Conservation (phyloP, 2,329 filamentous ascomycete genomes). For the Orbilia blumenaviensis region DNA sequence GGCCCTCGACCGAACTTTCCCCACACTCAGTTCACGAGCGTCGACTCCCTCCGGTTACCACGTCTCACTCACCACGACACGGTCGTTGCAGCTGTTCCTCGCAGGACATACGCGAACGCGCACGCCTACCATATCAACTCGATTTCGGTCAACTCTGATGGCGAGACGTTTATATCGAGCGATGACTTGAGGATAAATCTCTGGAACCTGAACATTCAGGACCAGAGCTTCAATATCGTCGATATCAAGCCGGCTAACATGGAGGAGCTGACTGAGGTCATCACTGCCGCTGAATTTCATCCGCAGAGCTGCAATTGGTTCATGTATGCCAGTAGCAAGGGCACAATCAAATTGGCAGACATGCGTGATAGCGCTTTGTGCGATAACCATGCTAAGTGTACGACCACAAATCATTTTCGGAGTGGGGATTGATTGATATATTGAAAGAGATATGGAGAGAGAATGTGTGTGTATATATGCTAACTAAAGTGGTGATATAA, state of each 20-base stretch:
- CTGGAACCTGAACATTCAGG: conserved; percentile 99
- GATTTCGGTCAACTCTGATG: conserved; percentile 99
- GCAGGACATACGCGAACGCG: conserved; percentile 96
- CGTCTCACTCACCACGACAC: conserved; percentile 98
- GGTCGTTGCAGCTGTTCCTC: conserved; percentile 93
- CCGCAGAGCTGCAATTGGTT: conserved; percentile 99
- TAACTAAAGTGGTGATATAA: too few relatives aligned
- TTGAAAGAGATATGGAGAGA: too few relatives aligned
- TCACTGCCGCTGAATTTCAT: conserved; percentile 97
- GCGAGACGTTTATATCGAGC: conserved; percentile 98
- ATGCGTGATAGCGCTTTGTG: conserved; percentile 98
- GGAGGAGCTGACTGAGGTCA: conserved; percentile 98
- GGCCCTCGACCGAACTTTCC: conserved; percentile 74
- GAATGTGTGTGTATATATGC: too few relatives aligned
- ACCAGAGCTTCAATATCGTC: conserved; percentile 99
- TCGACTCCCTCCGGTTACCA: conserved; percentile 87
- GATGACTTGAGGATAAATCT: conserved; percentile 97
- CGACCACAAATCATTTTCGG: conserved; percentile 61
- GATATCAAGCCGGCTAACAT: conserved; percentile 99
- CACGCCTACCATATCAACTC: conserved; percentile 99
- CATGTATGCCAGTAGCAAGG: conserved; percentile 99
- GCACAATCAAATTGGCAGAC: conserved; percentile 97
- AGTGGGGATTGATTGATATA: background rate
- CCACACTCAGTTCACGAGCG: conserved; percentile 78
- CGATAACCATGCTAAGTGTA: conserved; percentile 94